These are phyloP conservation scores for Euphorbia schlechtendalii DNA, from an alignment of 441 rosid species.

Conservation along the genomic window DNA sequence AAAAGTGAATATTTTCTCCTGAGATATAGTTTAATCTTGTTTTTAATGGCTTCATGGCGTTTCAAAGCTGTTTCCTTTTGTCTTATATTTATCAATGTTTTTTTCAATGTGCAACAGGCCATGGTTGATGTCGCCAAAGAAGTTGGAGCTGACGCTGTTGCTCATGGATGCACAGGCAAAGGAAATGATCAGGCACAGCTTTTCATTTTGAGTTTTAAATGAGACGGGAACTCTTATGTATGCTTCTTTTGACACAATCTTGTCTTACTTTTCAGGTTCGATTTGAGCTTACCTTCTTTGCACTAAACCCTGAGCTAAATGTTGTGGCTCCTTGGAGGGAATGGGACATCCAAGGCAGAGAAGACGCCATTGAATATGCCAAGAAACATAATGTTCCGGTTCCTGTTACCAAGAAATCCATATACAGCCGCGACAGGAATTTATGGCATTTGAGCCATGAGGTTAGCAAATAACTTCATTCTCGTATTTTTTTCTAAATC, in stretches of 20 bases:
- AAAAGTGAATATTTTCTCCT: too few relatives aligned
- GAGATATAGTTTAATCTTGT: too few relatives aligned
- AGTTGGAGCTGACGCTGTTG: conserved; percentile 94
- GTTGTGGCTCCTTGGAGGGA: conserved; percentile 99
- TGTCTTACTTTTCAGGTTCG: conserved; percentile 83
- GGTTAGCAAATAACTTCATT: conserved; percentile 29
- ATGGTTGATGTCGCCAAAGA: conserved; percentile 96
- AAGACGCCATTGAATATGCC: conserved; percentile 94
- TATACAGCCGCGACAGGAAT: conserved; percentile 91
- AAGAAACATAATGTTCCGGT: conserved; percentile 89
- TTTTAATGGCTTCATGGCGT: too few relatives aligned
- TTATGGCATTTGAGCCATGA: conserved; percentile 96
- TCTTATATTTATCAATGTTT: too few relatives aligned
- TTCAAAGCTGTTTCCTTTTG: too few relatives aligned
- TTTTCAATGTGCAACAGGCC: conserved; percentile 41
- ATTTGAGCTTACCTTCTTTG: conserved; percentile 91
- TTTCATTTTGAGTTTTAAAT: neutral
- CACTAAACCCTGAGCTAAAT: conserved; percentile 78
- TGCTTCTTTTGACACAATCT: conserved; percentile 13
- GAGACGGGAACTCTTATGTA: neutral
- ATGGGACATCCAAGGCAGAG: conserved; percentile 91
- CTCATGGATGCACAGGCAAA: conserved; percentile 98
- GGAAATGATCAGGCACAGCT: conserved; percentile 96
- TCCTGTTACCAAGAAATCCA: conserved; percentile 91
- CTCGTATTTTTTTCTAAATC: too few relatives aligned